Conservation (phyloP, 345 rosid species). For the Citrus unshiu region DNA sequence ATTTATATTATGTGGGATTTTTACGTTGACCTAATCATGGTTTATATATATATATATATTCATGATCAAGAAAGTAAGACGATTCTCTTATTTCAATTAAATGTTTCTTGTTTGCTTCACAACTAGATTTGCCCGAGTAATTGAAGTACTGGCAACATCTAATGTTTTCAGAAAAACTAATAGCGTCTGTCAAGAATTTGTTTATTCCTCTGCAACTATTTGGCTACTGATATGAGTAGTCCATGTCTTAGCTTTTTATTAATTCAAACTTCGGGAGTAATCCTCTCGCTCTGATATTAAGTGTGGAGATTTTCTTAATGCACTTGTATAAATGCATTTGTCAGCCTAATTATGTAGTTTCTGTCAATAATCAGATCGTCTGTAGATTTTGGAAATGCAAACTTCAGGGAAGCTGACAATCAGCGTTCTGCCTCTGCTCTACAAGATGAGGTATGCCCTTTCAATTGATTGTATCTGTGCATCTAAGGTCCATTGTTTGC, state of each 20-base stretch:
- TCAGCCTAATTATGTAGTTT: conserved; percentile 12
- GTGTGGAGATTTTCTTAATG: background rate
- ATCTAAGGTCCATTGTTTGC: conserved; percentile 3
- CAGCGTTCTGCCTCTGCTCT: conserved; percentile 64
- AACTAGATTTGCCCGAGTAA: background rate
- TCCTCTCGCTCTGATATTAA: background rate
- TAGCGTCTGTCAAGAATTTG: background rate
- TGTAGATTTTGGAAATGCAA: conserved; percentile 49
- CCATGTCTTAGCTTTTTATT: background rate
- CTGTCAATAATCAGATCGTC: conserved; percentile 40
- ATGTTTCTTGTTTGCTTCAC: background rate
- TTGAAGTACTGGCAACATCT: background rate
- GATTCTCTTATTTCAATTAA: background rate
- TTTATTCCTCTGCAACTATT: background rate
- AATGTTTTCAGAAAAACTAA: background rate
- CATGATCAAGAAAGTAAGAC: background rate
- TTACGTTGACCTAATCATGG: too few species aligned
- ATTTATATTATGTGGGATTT: background rate
- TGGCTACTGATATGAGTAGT: background rate
- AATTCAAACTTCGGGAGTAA: background rate
- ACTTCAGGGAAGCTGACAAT: conserved; percentile 45
- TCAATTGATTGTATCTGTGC: conserved; percentile 2
- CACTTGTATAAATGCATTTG: conserved; percentile 4
- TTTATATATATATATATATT: too few species aligned
- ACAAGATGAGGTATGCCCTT: conserved; percentile 70